These are phyloP conservation scores for Pulveroboletus sp. DNA, from an alignment of 768 basidiomycete genomes.

Conservation along the genomic window DNA sequence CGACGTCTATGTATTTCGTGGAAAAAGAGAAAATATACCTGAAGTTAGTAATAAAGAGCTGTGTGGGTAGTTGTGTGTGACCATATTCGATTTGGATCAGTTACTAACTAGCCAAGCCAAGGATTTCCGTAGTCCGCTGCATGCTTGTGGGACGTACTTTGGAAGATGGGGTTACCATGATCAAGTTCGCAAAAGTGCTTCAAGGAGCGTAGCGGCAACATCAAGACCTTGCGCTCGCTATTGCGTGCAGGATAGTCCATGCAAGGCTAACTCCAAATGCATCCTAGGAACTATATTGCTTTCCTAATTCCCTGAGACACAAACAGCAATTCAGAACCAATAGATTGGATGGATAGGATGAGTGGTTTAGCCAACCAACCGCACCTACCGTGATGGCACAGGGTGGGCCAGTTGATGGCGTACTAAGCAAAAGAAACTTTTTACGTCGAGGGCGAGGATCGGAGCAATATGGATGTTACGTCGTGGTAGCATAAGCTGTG, in stretches of 20 bases:
- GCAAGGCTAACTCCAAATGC: background rate
- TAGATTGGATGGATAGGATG: background rate
- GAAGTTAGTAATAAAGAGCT: background rate
- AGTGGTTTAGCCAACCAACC: background rate
- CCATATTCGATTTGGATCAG: background rate
- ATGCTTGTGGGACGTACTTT: background rate
- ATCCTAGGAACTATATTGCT: background rate
- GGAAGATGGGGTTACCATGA: background rate
- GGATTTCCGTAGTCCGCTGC: background rate
- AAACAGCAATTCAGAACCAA: background rate
- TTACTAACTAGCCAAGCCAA: background rate
- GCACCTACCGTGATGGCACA: background rate
- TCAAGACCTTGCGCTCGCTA: too few species aligned
- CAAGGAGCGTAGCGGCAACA: background rate
- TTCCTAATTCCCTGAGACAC: background rate
- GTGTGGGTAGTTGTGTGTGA: background rate
- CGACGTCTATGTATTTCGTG: background rate
- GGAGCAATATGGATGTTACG: too few species aligned
- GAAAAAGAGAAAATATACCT: background rate
- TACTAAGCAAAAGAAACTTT: background rate
- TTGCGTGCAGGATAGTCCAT: background rate
- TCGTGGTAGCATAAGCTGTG: background rate
- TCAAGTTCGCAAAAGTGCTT: slow-evolving; percentile 1
- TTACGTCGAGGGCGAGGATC: too few species aligned
- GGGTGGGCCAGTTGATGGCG: background rate